Conservation (phyloP, 139 green algal species). For the Chlorella vulgaris region DNA sequence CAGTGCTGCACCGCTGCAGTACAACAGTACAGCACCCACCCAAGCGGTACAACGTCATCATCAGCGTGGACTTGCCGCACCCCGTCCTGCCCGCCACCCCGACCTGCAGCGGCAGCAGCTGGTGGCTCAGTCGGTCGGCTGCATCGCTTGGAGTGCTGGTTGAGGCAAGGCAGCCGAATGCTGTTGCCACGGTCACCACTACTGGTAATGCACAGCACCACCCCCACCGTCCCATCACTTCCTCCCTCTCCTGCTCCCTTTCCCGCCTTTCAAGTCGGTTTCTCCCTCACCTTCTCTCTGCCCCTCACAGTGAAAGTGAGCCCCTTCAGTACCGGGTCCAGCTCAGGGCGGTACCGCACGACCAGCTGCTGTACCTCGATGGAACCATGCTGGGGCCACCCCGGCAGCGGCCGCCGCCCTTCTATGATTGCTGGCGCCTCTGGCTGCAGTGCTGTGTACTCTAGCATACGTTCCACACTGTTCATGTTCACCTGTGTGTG, state of each 20-base stretch:
- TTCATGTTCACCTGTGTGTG: conserved; percentile 79
- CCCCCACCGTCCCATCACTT: too few species aligned
- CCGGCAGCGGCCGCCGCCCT: conserved; percentile 35
- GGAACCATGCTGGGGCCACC: conserved; percentile 53
- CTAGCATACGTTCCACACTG: conserved; percentile 87
- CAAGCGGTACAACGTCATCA: conserved; percentile 70
- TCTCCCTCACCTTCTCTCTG: conserved; percentile 42
- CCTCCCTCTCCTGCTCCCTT: too few species aligned
- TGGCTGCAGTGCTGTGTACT: conserved; percentile 68
- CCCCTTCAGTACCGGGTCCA: conserved; percentile 87
- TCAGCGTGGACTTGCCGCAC: conserved; percentile 67
- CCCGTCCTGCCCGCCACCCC: conserved; percentile 63
- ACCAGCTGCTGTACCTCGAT: conserved; percentile 68
- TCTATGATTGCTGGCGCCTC: conserved; percentile 46
- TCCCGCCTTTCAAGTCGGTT: too few species aligned
- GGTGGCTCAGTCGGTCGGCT: neutral
- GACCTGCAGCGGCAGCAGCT: conserved; percentile 10
- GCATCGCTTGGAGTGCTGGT: neutral
- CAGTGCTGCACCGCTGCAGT: too few species aligned
- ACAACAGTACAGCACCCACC: neutral
- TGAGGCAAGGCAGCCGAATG: too few species aligned
- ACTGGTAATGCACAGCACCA: too few species aligned
- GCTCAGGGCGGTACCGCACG: conserved; percentile 82
- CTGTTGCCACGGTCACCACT: too few species aligned
- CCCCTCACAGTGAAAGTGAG: conserved; percentile 68